These are phyloP conservation scores for Ustilago curta DNA, from an alignment of 1,284 basidiomycete genomes.

Conservation along the genomic window DNA sequence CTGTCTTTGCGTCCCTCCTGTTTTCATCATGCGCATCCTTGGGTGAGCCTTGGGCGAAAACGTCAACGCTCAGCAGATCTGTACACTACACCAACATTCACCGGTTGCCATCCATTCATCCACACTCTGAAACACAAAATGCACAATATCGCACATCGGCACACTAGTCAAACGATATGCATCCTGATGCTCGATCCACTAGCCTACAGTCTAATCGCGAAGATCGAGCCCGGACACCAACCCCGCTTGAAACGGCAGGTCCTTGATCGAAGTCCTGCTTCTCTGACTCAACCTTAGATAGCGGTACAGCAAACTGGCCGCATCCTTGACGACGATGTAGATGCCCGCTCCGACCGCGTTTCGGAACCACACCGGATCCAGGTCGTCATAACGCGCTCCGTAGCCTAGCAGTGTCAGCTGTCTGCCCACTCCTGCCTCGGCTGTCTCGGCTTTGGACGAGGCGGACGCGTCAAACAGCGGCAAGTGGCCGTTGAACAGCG, in stretches of 20 bases:
- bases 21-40: background rate
- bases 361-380: conserved; percentile 65
- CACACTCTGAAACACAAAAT: too few relatives aligned
- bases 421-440: background rate
- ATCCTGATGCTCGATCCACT: too few relatives aligned
- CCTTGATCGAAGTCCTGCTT: conserved; percentile 45
- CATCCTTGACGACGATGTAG: conserved; percentile 61
- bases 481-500: conserved; percentile 32
- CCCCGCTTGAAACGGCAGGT: conserved; percentile 56
- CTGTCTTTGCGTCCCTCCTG: background rate
- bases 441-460: background rate
- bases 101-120: too few relatives aligned
- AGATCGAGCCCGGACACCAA: conserved; percentile 50
- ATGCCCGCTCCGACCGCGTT: conserved; percentile 61
- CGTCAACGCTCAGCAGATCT: too few relatives aligned
- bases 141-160: too few relatives aligned
- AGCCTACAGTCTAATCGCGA: conserved; percentile 13
- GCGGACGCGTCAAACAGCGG: conserved; percentile 20
- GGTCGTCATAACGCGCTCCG: conserved; percentile 45
- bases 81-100: too few relatives aligned
- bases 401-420: conserved; percentile 21
- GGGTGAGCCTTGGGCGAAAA: too few relatives aligned
- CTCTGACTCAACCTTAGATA: conserved; percentile 54
- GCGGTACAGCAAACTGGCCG: conserved; percentile 46
- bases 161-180: too few relatives aligned